Evolutionary conservation across 257 asterid species (phyloP).

Genomic region (Mentha longifolia): DNA sequence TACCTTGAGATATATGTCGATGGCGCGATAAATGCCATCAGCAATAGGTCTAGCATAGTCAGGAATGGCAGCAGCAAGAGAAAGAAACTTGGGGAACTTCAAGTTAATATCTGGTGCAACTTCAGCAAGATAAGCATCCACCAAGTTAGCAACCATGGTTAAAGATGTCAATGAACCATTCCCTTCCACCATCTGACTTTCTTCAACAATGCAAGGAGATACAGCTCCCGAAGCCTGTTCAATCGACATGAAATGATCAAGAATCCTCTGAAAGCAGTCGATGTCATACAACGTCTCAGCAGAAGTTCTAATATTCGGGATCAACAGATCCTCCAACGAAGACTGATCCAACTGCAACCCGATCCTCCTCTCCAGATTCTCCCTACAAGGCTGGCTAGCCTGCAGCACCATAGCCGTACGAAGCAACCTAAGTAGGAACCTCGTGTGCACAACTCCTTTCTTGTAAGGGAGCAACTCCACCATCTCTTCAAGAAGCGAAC

Average conservation of each 20-base stretch:
- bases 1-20: slow-evolving; percentile 90
- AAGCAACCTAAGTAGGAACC: slow-evolving; percentile 74
- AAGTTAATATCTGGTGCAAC: slow-evolving; percentile 80
- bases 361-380: slow-evolving; percentile 71
- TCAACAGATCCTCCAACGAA: slow-evolving; percentile 65
- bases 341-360: slow-evolving; percentile 85
- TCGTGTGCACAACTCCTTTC: slow-evolving; percentile 67
- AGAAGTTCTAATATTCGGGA: slow-evolving; percentile 67
- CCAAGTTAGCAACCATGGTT: slow-evolving; percentile 83
- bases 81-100: slow-evolving; percentile 72
- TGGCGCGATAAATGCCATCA: slow-evolving; percentile 89
- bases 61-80: slow-evolving; percentile 81
- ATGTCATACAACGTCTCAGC: slow-evolving; percentile 77
- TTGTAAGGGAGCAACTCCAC: slow-evolving; percentile 67
- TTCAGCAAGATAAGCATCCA: slow-evolving; percentile 86
- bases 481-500: slow-evolving; percentile 74
- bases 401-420: slow-evolving; percentile 72
- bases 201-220: slow-evolving; percentile 71
- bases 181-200: slow-evolving; percentile 49
- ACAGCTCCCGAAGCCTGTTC: slow-evolving; percentile 65
- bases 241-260: slow-evolving; percentile 70
- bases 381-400: slow-evolving; percentile 65
- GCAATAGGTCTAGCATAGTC: slow-evolving; percentile 81
- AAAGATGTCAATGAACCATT: slow-evolving; percentile 51
- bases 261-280: slow-evolving; percentile 89